phyloP scores from a whole-genome alignment of 2,329 filamentous ascomycete species.

The Tolypocladium album region DNA sequence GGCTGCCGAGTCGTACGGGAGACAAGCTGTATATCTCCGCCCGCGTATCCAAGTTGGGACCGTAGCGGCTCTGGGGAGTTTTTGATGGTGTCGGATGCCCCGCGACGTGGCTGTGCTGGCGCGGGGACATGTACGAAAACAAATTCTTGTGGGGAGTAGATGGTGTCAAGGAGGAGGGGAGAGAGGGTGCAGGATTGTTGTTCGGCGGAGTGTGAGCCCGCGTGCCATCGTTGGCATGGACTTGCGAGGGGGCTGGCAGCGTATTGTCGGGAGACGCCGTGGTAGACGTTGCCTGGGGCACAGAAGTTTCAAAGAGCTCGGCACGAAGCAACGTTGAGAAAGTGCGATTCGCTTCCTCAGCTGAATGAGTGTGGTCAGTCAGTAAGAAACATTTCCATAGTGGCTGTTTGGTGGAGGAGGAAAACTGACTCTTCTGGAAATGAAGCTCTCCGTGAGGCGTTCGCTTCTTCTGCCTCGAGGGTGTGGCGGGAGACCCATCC shows the following conservation, averaged over 20 bases:
- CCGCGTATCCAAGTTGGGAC: slow-evolving; percentile 76
- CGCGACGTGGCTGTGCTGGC: slow-evolving; percentile 55
- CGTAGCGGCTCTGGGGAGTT: slow-evolving; percentile 80
- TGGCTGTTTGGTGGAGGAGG: not conserved
- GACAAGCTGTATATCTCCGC: slow-evolving; percentile 95
- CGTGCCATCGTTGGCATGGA: slow-evolving; percentile 51
- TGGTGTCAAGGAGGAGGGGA: slow-evolving; percentile 73
- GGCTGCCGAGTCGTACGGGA: slow-evolving; percentile 84
- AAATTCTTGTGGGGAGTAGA: slow-evolving; percentile 97
- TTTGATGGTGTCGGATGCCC: slow-evolving; percentile 83
- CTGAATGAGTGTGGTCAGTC: slow-evolving; percentile 25
- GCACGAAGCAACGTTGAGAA: slow-evolving; percentile 81
- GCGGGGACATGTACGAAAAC: slow-evolving; percentile 79
- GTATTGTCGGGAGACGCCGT: slow-evolving; percentile 49
- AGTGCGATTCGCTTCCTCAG: slow-evolving; percentile 88
- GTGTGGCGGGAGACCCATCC: slow-evolving; percentile 84
- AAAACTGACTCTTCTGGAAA: slow-evolving; percentile 72
- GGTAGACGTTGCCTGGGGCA: slow-evolving; percentile 68
- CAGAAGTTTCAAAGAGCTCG: slow-evolving; percentile 83
- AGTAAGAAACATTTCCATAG: not conserved
- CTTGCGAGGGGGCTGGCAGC: slow-evolving; percentile 36
- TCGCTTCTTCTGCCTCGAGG: slow-evolving; percentile 74
- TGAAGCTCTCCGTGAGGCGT: slow-evolving; percentile 83
- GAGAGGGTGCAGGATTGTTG: slow-evolving; percentile 44
- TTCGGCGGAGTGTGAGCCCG: slow-evolving; percentile 74